Conservation (phyloP, 257 asterid species). For the Scutellaria baicalensis region DNA sequence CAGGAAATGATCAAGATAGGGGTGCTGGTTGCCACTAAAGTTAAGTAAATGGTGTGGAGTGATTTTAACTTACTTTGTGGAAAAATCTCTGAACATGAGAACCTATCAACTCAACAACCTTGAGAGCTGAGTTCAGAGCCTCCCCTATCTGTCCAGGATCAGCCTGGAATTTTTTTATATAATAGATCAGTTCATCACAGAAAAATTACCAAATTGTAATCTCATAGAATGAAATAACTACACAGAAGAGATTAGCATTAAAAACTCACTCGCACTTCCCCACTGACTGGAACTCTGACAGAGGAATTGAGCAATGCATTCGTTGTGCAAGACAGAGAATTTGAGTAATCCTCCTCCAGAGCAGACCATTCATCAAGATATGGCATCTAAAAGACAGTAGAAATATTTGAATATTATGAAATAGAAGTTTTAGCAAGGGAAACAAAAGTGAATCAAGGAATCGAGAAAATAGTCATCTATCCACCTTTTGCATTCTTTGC, state of each 20-base stretch:
- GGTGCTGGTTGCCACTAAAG: background rate
- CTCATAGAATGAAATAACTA: background rate
- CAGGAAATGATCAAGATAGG: background rate
- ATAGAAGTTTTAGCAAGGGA: background rate
- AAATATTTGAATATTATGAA: background rate
- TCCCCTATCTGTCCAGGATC: slow-evolving; percentile 42
- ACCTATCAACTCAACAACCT: slow-evolving; percentile 43
- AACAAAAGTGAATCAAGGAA: background rate
- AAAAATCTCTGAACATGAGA: slow-evolving; percentile 31
- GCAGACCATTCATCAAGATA: slow-evolving; percentile 66
- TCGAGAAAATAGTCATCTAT: background rate
- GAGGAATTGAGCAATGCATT: slow-evolving; percentile 57
- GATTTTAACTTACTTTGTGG: slow-evolving; percentile 35
- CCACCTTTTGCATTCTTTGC: background rate
- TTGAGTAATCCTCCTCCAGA: slow-evolving; percentile 51
- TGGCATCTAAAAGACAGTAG: slow-evolving; percentile 37
- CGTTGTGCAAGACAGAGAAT: slow-evolving; percentile 39
- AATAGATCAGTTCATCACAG: background rate
- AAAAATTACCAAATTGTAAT: background rate
- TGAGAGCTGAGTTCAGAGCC: slow-evolving; percentile 46
- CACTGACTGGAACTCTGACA: slow-evolving; percentile 54
- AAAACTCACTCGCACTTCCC: slow-evolving; percentile 51
- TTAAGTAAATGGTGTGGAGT: background rate
- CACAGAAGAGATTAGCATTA: background rate
- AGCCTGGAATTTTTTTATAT: slow-evolving; percentile 23